Conservation (phyloP, 176 grass and related monocot genomes). For the Zizania latifolia region DNA sequence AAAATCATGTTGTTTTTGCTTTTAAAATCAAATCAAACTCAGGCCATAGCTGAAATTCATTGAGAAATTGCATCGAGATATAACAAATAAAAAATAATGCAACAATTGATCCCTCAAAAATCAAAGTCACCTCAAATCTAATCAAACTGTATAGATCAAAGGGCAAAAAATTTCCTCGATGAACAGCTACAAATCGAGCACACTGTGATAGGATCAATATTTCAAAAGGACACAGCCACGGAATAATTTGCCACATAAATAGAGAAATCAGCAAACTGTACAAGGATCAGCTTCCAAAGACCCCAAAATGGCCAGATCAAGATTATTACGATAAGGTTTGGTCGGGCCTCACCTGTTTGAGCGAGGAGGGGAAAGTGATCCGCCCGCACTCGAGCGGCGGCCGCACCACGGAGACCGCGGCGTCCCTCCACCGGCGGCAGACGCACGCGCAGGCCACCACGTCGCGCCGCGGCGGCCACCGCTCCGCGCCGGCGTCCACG, state of each 20-base stretch:
- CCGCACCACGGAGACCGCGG: conserved; percentile 45
- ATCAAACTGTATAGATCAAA: not conserved
- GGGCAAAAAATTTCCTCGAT: too few species aligned
- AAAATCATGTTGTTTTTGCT: not conserved
- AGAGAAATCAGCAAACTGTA: not conserved
- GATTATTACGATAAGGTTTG: not conserved
- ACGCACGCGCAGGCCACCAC: conserved; percentile 80
- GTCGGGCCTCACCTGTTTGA: conserved; percentile 60
- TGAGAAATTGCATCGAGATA: not conserved
- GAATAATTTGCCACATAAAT: not conserved
- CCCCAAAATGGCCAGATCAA: not conserved
- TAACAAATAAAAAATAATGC: not conserved
- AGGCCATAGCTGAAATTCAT: not conserved
- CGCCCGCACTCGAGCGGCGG: conserved; percentile 65
- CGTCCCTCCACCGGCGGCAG: conserved; percentile 67
- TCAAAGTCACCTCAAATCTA: not conserved
- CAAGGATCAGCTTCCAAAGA: not conserved
- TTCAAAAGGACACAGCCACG: too few species aligned
- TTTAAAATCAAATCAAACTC: not conserved
- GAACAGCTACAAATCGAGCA: too few species aligned
- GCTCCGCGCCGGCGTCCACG: conserved; percentile 67
- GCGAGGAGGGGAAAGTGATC: conserved; percentile 89
- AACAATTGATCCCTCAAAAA: not conserved
- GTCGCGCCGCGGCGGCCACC: conserved; percentile 76
- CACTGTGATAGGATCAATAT: too few species aligned